Evolutionary conservation across 192 early-diverging fungal species (phyloP).

Genomic region (Linnemannia hyalina): DNA sequence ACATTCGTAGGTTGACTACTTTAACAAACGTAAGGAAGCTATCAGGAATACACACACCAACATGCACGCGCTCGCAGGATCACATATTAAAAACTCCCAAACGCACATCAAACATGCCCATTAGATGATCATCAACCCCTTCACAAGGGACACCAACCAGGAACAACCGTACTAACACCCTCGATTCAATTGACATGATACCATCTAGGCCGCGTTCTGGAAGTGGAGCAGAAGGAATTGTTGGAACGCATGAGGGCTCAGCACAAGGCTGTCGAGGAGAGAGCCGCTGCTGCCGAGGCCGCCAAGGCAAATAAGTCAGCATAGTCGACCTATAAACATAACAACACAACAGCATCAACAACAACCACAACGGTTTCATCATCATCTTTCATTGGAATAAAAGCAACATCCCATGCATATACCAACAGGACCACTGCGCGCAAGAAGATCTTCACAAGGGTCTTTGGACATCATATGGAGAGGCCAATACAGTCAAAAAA

Average conservation of each 20-base stretch:
- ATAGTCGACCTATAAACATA: constrained; percentile 9
- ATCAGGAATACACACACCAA: not conserved
- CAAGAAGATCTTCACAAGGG: too few species aligned
- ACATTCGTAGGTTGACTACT: constrained; percentile 64
- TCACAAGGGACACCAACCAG: not conserved
- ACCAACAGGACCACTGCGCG: too few species aligned
- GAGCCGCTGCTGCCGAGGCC: constrained; percentile 20
- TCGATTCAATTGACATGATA: not conserved
- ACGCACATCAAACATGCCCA: not conserved
- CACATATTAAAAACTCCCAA: too few species aligned
- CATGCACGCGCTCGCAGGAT: too few species aligned
- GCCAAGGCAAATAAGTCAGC: constrained; percentile 16
- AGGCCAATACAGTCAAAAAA: too few species aligned
- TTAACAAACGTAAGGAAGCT: constrained; percentile 60
- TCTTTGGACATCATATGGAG: too few species aligned
- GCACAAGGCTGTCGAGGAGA: constrained; percentile 43
- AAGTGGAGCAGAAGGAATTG: constrained; percentile 62
- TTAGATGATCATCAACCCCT: too few species aligned
- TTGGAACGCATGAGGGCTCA: constrained; percentile 59
- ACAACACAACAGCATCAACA: constrained; percentile 3
- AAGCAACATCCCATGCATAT: not conserved
- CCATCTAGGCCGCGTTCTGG: constrained; percentile 57
- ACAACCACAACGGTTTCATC: not conserved
- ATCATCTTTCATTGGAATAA: not conserved
- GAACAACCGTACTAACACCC: not conserved